Evolutionary conservation across 345 rosid genomes (phyloP).

Genomic region (Citrus medica): DNA sequence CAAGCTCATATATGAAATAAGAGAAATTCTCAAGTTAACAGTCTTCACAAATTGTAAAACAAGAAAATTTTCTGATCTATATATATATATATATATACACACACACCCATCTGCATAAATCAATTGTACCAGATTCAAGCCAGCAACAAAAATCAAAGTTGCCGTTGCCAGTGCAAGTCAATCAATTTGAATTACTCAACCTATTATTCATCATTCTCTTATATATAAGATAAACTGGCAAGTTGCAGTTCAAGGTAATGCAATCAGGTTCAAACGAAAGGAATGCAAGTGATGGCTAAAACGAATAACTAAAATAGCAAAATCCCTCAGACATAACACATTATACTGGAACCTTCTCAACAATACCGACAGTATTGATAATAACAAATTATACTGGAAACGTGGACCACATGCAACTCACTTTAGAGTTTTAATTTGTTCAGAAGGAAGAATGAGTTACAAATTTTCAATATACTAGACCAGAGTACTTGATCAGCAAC

Average conservation of each 20-base stretch:
- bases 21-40: neutral
- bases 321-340: neutral
- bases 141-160: neutral
- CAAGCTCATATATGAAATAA: neutral
- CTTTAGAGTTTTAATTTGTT: too few relatives aligned
- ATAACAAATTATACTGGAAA: too few relatives aligned
- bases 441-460: neutral
- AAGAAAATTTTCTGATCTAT: neutral
- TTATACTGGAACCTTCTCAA: neutral
- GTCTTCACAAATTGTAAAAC: neutral
- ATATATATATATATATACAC: neutral
- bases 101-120: neutral
- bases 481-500: too few relatives aligned
- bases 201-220: neutral
- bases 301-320: neutral
- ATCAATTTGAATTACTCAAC: neutral
- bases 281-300: neutral
- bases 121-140: neutral
- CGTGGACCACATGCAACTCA: too few relatives aligned
- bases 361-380: too few relatives aligned
- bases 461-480: too few relatives aligned
- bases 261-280: neutral
- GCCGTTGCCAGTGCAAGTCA: neutral
- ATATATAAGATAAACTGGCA: neutral
- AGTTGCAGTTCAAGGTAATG: neutral